Evolutionary conservation across 345 rosid species (phyloP), one percentile per base, ranked within the genome.

Genomic region (Draba incana): DNA sequence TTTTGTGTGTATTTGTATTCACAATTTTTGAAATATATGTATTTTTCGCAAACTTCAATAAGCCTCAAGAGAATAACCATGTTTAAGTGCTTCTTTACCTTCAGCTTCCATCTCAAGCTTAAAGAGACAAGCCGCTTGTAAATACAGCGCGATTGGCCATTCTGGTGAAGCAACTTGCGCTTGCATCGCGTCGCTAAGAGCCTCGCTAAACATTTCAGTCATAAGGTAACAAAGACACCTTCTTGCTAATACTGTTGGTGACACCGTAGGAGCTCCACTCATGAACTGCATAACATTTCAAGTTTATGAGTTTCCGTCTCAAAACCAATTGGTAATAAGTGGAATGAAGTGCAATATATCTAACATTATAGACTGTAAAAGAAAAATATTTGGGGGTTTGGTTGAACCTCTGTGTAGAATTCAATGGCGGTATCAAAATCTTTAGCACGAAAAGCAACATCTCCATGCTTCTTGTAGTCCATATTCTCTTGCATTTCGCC

Each of bases 101-200:
- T 93, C 97, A 46, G 71, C 81, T 74, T 88, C 90, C 96, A 89
- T 84, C 37, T 88, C 92, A 12, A 91, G 95, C 70, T 81, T 85
- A 72, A 89, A 80, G 71, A 87, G 83, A 76, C 91, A 88, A 63
- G 88, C 87, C 3, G 95, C 94, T 79, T 91, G 97, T 57, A 94
- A 89, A 68, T 94, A 91, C 20, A 87, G 77, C 38, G 92, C 85
- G 10, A 91, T 84, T 14, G 89, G 81, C 99, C 99, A 94, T 52
- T 86, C 96, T 0, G 97, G 95, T 62, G 97, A 90, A 38, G 90
- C 81, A 24, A 77, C 92, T 71, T 86, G 95, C 2, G 97, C 92
- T 75, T 90, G 97, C 91, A 84, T 86, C 0, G 99, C 96, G 38
- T 94, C 96, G 20, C 88, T 89, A 6, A 94, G 87, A 37, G 96